These are phyloP conservation scores for Boechera retrofracta DNA, from an alignment of 345 rosid genomes.

Conservation along the genomic window DNA sequence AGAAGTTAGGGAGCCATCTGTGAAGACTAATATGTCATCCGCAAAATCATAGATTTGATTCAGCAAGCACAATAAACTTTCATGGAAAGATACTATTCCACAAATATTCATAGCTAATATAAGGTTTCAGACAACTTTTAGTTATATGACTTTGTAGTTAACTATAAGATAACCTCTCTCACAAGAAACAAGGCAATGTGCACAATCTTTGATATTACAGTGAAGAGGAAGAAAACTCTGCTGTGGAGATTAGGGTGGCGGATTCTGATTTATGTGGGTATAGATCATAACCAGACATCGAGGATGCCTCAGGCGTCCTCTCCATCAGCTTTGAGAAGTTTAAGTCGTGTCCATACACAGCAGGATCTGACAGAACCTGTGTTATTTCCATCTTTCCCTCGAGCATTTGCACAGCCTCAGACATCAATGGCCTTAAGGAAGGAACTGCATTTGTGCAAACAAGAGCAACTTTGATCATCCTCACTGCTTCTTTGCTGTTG, in stretches of 20 bases:
- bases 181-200: not conserved
- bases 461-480: constrained; percentile 51
- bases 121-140: not conserved
- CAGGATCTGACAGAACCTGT: constrained; percentile 38
- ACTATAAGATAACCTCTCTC: not conserved
- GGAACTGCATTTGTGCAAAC: constrained; percentile 52
- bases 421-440: constrained; percentile 49
- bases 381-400: constrained; percentile 42
- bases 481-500: constrained; percentile 44
- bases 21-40: no score
- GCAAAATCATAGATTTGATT: no score
- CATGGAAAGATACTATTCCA: not conserved
- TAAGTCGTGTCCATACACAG: constrained; percentile 33
- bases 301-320: constrained; percentile 5
- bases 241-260: not conserved
- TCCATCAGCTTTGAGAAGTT: constrained; percentile 40
- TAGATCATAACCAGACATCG: constrained; percentile 21
- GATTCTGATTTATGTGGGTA: constrained; percentile 26
- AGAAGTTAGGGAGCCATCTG: no score
- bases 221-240: not conserved
- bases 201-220: not conserved
- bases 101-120: not conserved
- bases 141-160: not conserved
- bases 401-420: constrained; percentile 48
- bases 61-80: not conserved